Evolutionary conservation across 495 filamentous ascomycete species (phyloP), one percentile per base, ranked within the genome.

Genomic region (Aspergillus haitiensis): DNA sequence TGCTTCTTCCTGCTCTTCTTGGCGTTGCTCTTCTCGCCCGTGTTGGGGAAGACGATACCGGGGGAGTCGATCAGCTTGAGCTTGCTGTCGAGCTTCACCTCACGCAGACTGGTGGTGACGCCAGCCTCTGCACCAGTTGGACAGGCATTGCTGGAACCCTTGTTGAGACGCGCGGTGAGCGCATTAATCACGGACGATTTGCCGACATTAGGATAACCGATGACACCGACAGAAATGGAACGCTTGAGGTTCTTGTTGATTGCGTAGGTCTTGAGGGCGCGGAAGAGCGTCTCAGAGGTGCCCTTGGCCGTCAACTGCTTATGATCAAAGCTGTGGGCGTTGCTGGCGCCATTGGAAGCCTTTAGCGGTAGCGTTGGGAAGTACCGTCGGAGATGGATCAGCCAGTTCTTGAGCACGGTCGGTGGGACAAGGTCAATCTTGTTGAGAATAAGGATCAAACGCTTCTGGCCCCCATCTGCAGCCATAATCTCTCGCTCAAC

Each of bases 151-250:
- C 74, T 78, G 56, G 77, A 77, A 40, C 81, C 78, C 58, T 87
- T 85, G 61, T 90, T 88, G 35, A 97, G 76, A 47, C 91, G 87
- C 35, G 90, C 86, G 5, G 89, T 89, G 37, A 98, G 86, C 8
- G 91, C 89, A 71, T 98, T 98, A 82, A 98, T 96, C 61, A 98
- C 90, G 48, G 92, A 96, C 13, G 91, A 96, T 75, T 98, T 98
- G 71, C 93, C 93, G 61, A 97, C 93, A 74, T 98, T 98, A 60
- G 93, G 93, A 76, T 97, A 97, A 44, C 93, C 93, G 67, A 98
- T 93, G 48, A 98, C 88, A 63, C 93, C 93, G 56, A 98, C 93
- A 46, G 88, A 91, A 69, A 94, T 86, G 53, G 93, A 86, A 48
- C 93, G 88, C 79, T 95, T 95, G 62, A 97, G 78, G 64, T 92